Conservation (phyloP, 1,139 yeast genomes). For the Saccharomycopsis crataegensis region DNA sequence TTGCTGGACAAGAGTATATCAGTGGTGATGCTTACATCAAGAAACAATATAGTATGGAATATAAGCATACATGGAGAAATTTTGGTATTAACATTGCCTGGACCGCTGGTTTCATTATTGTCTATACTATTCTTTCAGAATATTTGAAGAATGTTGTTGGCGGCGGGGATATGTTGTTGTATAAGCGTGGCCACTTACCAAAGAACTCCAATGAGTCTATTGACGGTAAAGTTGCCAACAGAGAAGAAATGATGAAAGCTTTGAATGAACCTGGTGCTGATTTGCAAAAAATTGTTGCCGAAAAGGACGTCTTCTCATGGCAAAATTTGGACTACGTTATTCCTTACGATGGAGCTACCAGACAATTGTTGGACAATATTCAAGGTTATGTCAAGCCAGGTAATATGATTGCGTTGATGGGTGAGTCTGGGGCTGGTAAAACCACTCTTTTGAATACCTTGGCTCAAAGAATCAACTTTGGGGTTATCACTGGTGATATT, state of each 20-base stretch:
- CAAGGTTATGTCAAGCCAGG: constrained; percentile 66
- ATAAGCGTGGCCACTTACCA: constrained; percentile 38
- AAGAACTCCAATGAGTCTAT: constrained; percentile 20
- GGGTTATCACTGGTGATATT: constrained; percentile 58
- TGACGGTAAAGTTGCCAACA: constrained; percentile 36
- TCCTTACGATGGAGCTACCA: constrained; percentile 41
- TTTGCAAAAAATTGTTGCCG: constrained; percentile 31
- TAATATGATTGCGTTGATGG: constrained; percentile 57
- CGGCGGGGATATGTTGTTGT: constrained; percentile 53
- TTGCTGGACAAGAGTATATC: constrained; percentile 38
- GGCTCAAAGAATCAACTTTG: constrained; percentile 52
- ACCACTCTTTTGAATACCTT: constrained; percentile 54
- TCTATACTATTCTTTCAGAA: constrained; percentile 45
- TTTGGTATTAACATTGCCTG: constrained; percentile 54
- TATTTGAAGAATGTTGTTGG: constrained; percentile 43
- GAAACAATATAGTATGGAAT: constrained; percentile 34
- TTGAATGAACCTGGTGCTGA: constrained; percentile 36
- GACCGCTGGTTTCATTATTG: constrained; percentile 37
- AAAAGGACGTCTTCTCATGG: constrained; percentile 47
- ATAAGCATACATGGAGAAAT: constrained; percentile 58
- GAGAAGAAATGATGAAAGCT: constrained; percentile 35
- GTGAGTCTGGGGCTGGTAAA: constrained; percentile 67
- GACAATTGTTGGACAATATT: constrained; percentile 45
- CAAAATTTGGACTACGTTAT: constrained; percentile 44
- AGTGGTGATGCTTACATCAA: constrained; percentile 42